These are phyloP conservation scores for Wallemia mellicola DNA, from an alignment of 1,284 basidiomycete genomes.

Conservation along the genomic window DNA sequence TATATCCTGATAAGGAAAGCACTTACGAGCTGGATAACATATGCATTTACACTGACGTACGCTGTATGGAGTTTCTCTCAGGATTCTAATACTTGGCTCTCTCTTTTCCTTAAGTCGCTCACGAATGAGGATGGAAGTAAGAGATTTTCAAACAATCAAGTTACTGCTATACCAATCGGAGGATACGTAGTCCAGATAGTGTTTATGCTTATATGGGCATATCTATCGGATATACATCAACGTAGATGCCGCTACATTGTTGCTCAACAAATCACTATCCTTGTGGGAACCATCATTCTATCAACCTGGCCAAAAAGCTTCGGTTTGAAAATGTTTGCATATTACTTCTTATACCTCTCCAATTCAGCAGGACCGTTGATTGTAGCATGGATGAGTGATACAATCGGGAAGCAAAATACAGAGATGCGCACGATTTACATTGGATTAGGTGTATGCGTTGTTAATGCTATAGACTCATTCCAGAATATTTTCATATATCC, in stretches of 20 bases:
- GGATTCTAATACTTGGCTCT: conserved; percentile 9
- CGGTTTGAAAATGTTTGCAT: conserved; percentile 9
- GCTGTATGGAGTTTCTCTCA: conserved; percentile 7
- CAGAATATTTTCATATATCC: conserved; percentile 10
- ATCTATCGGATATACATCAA: conserved; percentile 8
- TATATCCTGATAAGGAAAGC: conserved; percentile 2
- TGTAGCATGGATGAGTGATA: conserved; percentile 10
- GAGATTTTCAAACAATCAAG: conserved; percentile 5
- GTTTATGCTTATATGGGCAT: conserved; percentile 9
- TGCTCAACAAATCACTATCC: conserved; percentile 7
- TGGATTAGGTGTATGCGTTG: conserved; percentile 7
- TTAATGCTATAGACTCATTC: conserved; percentile 8
- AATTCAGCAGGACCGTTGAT: conserved; percentile 8
- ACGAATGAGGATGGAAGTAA: conserved; percentile 6
- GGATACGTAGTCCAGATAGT: conserved; percentile 9
- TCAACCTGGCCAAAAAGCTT: conserved; percentile 8
- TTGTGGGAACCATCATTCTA: conserved; percentile 8
- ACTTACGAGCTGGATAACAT: conserved; percentile 7
- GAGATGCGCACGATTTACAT: conserved; percentile 8
- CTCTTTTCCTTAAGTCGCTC: conserved; percentile 3
- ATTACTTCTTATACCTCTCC: conserved; percentile 9
- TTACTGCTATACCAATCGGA: conserved; percentile 9
- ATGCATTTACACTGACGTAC: conserved; percentile 8
- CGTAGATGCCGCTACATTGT: conserved; percentile 7
- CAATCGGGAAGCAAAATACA: conserved; percentile 1